A percentile compares a stretch with the other conserved stretches of the same genome.
phyloP scores from a whole-genome alignment of 2,329 filamentous ascomycete genomes.

The Paracorniculantispora psalliotae region DNA sequence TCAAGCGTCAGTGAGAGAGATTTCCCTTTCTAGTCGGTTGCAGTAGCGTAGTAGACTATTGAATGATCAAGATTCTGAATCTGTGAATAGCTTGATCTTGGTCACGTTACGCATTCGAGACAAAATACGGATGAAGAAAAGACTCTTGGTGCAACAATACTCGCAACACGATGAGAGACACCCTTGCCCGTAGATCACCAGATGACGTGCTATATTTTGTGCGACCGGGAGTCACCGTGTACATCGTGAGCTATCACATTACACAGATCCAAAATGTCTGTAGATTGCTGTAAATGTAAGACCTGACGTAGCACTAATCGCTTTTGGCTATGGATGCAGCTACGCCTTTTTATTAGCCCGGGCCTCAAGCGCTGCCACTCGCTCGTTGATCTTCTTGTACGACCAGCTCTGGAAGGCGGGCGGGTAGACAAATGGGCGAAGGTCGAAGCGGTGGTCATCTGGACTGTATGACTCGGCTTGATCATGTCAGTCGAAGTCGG shows the following conservation, averaged over 20 bases:
- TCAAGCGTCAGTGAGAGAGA: background rate
- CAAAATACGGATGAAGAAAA: background rate
- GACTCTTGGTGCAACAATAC: background rate
- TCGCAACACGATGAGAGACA: background rate
- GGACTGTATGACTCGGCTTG: constrained; percentile 24
- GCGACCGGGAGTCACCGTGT: background rate
- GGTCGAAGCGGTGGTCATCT: constrained; percentile 36
- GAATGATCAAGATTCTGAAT: background rate
- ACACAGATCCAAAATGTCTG: background rate
- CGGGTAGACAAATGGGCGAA: constrained; percentile 38
- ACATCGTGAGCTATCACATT: background rate
- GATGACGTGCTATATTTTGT: background rate
- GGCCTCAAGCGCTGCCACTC: constrained; percentile 29
- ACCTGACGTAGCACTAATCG: background rate
- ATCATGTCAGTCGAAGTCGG: background rate
- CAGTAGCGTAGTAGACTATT: background rate
- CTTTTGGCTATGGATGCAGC: background rate
- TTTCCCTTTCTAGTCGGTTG: background rate
- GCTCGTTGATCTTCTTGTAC: constrained; percentile 36
- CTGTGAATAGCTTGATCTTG: background rate
- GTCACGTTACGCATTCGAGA: background rate
- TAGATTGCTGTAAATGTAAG: background rate
- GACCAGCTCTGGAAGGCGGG: constrained; percentile 34
- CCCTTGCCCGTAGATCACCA: background rate
- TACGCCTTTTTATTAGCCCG: constrained; percentile 2